Conservation (phyloP, 1,139 yeast genomes). For the Spencermartinsiella ligniputridi region DNA sequence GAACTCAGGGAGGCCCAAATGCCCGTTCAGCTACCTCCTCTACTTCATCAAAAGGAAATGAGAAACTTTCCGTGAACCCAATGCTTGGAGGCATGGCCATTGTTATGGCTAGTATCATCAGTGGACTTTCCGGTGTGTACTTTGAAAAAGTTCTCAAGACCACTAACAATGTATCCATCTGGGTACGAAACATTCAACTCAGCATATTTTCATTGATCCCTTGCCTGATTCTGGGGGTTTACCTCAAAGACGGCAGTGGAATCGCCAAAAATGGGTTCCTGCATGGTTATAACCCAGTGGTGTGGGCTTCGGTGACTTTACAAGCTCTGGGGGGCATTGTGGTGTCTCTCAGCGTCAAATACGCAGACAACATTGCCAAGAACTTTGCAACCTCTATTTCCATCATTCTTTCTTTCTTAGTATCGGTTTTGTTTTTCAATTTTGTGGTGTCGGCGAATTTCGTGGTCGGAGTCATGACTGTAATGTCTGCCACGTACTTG, state of each 20-base stretch:
- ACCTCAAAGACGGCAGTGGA: constrained; percentile 29
- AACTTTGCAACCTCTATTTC: constrained; percentile 37
- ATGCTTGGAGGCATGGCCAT: constrained; percentile 33
- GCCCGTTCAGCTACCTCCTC: not conserved
- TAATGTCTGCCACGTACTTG: constrained; percentile 31
- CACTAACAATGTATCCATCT: constrained; percentile 27
- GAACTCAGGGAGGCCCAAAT: not conserved
- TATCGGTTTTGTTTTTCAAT: constrained; percentile 30
- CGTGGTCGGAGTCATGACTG: constrained; percentile 30
- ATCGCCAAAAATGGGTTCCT: constrained; percentile 32
- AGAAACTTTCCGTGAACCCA: constrained; percentile 12
- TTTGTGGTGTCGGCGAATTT: constrained; percentile 31
- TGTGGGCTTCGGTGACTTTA: constrained; percentile 31
- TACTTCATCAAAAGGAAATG: constrained; percentile 3
- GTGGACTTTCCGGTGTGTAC: constrained; percentile 37
- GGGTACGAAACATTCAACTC: constrained; percentile 36
- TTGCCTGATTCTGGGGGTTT: constrained; percentile 32
- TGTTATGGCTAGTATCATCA: constrained; percentile 30
- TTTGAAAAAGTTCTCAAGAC: constrained; percentile 36
- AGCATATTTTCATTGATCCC: constrained; percentile 35
- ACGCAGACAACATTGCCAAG: constrained; percentile 38
- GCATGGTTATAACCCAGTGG: constrained; percentile 33
- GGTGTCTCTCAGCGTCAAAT: constrained; percentile 37
- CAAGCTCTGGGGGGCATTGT: constrained; percentile 38
- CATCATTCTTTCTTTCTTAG: constrained; percentile 33